Evolutionary conservation across 2,329 filamentous ascomycete genomes (phyloP), one percentile per base, ranked within the genome.

Genomic region (Fusarium keratoplasticum): DNA sequence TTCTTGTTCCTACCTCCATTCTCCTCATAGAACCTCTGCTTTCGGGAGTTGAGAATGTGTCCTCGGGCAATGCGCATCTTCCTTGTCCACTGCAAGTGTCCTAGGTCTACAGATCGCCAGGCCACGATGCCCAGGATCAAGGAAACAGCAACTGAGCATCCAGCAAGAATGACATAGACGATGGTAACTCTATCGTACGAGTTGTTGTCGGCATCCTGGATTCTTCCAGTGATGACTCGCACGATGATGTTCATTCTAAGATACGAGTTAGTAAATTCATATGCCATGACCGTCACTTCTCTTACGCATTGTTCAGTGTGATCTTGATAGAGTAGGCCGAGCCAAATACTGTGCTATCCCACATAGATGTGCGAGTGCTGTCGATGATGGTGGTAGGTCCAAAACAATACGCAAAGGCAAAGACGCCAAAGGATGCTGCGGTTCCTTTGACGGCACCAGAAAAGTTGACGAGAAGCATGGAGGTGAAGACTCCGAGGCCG

Each of bases 351-450:
- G 86, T 86, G 62, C 88, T 86, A 31, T 90, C 83, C 86, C 87
- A 90, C 77, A 91, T 86, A 0, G 85, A 84, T 0, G 89, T 90
- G 13, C 89, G 87, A 14, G 90, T 89, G n/a, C 86, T 83, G 71
- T 91, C 89, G 55, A 91, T 89, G 67, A 91, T 88, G 4, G 86
- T 83, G 0, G 88, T 89, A 0, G 89, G 88, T 0, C 89, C 89
- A 10, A 91, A 82, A 0, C 84, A 86, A 9, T 82, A 82, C 0
- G 88, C 87, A 25, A 91, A 81, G 1, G 89, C 89, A 57, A 87
- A 91, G 29, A 91, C 84, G 4, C 87, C 90, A 50, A 91, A 91
- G 0, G 86, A 84, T 1, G 89, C 89, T 1, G 88, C 88, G 0
- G 89, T 90, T 2, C 89, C 89, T 2, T 82, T 72, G 1, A 83